Evolutionary conservation across 2,329 filamentous ascomycete genomes (phyloP), one percentile per base, ranked within the genome.

Genomic region (Aureobasidium leucospermi): DNA sequence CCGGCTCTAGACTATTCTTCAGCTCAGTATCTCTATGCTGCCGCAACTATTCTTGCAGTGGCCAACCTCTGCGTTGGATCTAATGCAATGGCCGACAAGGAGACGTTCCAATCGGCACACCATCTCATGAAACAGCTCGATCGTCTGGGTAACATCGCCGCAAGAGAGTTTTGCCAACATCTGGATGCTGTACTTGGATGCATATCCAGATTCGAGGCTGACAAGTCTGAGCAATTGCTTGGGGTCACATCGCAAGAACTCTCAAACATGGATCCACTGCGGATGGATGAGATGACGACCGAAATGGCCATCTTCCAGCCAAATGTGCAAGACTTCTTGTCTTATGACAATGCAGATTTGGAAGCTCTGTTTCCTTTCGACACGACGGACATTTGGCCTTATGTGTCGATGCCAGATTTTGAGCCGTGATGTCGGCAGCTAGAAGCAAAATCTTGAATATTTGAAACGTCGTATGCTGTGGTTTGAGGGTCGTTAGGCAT

Each of bases 1-100:
- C 68, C 73, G 0, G 78, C 73, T 0, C 77, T 79, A 45, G 78
- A 79, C 60, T 79, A 78, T 64, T 77, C 76, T 47, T 72, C 75
- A 63, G 74, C 74, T 0, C 76, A 78, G 48, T 79, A 77, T 39
- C 72, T 80, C 29, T 79, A 79, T 65, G 76, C 77, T 0, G 71
- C 76, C 0, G 70, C 75, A 2, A 77, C 74, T 0, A 72, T 79
- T 8, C 71, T 80, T 2, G 75, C 75, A 0, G 69, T 78, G 0
- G 78, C 78, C 1, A 75, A 72, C 39, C 65, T 78, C 0, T 65
- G 76, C 0, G 60, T 62, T 38, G 65, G 69, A 4, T 63, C 70
- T 4, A 67, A 65, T 1, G 67, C 62, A 58, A 58, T 65, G 2
- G 68, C 67, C 16, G 76, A 78, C 42, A 66, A 65, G 2, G 76